phyloP scores from a whole-genome alignment of 345 rosid genomes.

The Ailanthus altissimus region DNA sequence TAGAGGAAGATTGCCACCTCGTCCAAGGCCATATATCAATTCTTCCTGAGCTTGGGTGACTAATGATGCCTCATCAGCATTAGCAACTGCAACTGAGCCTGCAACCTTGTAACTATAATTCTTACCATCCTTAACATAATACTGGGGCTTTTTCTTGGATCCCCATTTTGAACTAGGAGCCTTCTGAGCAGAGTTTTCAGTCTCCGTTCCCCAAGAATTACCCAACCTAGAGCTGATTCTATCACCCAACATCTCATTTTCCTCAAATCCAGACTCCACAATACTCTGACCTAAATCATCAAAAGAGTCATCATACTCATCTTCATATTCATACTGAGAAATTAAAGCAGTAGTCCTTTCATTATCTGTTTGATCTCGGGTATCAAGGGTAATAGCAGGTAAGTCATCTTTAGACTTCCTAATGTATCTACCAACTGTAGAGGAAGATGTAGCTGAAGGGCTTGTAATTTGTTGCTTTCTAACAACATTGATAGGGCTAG shows the following conservation, averaged over 20 bases:
- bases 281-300: constrained; percentile 87
- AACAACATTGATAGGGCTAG: constrained; percentile 12
- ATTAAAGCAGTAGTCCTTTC: constrained; percentile 54
- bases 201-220: constrained; percentile 37
- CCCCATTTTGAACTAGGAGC: constrained; percentile 69
- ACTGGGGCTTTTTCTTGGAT: constrained; percentile 74
- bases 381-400: constrained; percentile 52
- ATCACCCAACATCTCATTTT: constrained; percentile 53
- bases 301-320: constrained; percentile 96
- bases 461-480: constrained; percentile 31
- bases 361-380: constrained; percentile 46
- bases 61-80: constrained; percentile 66
- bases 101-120: constrained; percentile 91
- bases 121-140: constrained; percentile 89
- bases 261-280: constrained; percentile 69
- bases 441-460: constrained; percentile 52
- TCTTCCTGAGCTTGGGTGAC: constrained; percentile 63
- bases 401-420: constrained; percentile 66
- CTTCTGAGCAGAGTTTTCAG: constrained; percentile 32
- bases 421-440: constrained; percentile 68
- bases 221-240: constrained; percentile 36
- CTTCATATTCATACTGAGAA: constrained; percentile 87
- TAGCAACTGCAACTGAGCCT: constrained; percentile 79
- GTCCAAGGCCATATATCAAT: constrained; percentile 77
- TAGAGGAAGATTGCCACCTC: constrained; percentile 83